Conservation (phyloP, 108 stramenopile species). For the Mediolabrus comicus region DNA sequence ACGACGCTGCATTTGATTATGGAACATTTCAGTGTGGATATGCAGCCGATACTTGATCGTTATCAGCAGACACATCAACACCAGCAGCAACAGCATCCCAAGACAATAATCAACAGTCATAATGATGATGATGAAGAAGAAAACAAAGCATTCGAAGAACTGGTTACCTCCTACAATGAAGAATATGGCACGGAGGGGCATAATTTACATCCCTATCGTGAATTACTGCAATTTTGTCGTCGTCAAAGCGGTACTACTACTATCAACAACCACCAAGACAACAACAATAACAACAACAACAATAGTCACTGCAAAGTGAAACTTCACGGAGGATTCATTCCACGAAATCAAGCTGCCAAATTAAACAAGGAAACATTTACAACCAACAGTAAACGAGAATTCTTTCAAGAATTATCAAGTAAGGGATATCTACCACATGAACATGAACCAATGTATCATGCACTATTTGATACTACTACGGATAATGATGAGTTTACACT, state of each 20-base stretch:
- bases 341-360: conserved; percentile 41
- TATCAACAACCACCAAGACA: not conserved
- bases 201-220: conserved; percentile 57
- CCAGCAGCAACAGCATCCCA: not conserved
- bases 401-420: conserved; percentile 37
- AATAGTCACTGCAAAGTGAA: not conserved
- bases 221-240: conserved; percentile 49
- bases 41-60: conserved; percentile 60
- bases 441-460: conserved; percentile 23
- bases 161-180: conserved; percentile 49
- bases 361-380: conserved; percentile 32
- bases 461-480: conserved; percentile 11
- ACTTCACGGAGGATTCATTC: conserved; percentile 49
- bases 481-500: conserved; percentile 1
- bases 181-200: conserved; percentile 73
- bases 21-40: conserved; percentile 78
- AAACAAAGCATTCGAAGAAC: conserved; percentile 43
- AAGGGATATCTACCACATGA: conserved; percentile 24
- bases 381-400: conserved; percentile 4
- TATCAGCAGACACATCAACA: conserved; percentile 23
- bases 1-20: conserved; percentile 59
- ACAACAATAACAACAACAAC: not conserved
- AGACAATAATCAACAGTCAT: conserved; percentile 13
- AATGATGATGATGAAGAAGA: conserved; percentile 18
- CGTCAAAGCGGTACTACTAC: not conserved